Percentiles rank a stretch among this genome's conserved stretches.
Evolutionary conservation across 2,329 filamentous ascomycete genomes (phyloP).

Genomic region (Ceratocystis albifundus): DNA sequence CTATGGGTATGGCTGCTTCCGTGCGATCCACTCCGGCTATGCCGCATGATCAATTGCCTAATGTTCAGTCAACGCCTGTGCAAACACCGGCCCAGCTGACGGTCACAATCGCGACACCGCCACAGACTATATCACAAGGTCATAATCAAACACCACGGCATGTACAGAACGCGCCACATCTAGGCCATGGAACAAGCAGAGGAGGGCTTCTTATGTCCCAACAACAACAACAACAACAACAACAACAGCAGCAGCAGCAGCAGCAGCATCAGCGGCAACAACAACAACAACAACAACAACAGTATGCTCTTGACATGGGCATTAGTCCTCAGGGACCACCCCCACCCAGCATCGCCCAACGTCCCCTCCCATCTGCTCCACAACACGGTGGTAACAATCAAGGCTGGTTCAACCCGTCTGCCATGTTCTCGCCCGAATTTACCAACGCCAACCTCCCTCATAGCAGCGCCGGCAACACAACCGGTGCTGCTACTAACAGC

Average conservation of each 20-base stretch:
- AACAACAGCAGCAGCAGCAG: slow-evolving; percentile 24
- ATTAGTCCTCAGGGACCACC: slow-evolving; percentile 15
- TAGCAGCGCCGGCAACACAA: slow-evolving; percentile 16
- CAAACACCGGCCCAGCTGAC: slow-evolving; percentile 27
- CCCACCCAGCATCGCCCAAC: slow-evolving; percentile 31
- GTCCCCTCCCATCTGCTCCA: slow-evolving; percentile 27
- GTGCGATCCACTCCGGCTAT: slow-evolving; percentile 18
- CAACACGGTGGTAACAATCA: not conserved
- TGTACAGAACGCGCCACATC: slow-evolving; percentile 12
- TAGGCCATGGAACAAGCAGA: slow-evolving; percentile 13
- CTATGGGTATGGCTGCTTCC: slow-evolving; percentile 12
- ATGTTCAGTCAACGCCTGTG: slow-evolving; percentile 16
- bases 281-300: slow-evolving; percentile 16
- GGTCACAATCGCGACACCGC: slow-evolving; percentile 25
- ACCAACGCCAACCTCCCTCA: not conserved
- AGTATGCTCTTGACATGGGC: not conserved
- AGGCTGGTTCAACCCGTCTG: slow-evolving; percentile 17
- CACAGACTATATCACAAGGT: slow-evolving; percentile 9
- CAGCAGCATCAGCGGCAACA: slow-evolving; percentile 21
- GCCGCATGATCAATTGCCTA: slow-evolving; percentile 14
- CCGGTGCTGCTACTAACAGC: slow-evolving; percentile 10
- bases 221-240: slow-evolving; percentile 23
- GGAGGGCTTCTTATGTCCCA: slow-evolving; percentile 12
- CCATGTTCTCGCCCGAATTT: slow-evolving; percentile 23
- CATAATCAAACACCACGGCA: slow-evolving; percentile 20